Evolutionary conservation across 257 asterid genomes (phyloP).

Genomic region (Solanum arcanum): DNA sequence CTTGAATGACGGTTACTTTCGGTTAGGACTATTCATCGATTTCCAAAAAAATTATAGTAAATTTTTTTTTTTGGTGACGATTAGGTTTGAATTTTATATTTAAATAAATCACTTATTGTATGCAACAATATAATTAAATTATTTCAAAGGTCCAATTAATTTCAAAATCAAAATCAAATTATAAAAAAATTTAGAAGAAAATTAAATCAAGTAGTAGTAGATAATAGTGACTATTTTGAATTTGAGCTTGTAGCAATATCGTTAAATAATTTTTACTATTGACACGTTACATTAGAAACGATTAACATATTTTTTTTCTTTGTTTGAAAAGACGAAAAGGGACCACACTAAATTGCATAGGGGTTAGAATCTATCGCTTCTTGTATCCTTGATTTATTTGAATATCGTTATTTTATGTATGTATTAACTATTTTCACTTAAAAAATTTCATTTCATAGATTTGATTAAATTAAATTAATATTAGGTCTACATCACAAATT

Average conservation of each 20-base stretch:
- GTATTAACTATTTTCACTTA: not conserved
- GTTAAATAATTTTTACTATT: not conserved
- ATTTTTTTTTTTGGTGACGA: not conserved
- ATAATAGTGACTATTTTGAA: not conserved
- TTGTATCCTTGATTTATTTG: not conserved
- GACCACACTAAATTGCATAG: not conserved
- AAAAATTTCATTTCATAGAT: not conserved
- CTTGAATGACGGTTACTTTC: conserved; percentile 25
- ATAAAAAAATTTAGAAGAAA: not conserved
- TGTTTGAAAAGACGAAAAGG: not conserved
- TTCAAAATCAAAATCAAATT: not conserved
- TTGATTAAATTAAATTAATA: not conserved
- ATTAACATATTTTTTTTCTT: not conserved
- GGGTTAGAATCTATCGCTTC: not conserved
- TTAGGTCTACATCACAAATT: not conserved
- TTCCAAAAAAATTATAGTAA: not conserved
- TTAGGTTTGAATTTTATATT: not conserved
- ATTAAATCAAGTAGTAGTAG: not conserved
- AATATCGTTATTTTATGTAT: not conserved
- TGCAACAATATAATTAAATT: not conserved
- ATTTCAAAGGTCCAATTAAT: not conserved
- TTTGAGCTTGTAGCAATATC: not conserved
- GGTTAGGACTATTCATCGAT: conserved; percentile 5
- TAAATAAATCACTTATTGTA: not conserved
- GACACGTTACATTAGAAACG: not conserved